Evolutionary conservation across 345 rosid genomes (phyloP).

Genomic region (Acer saccharum): DNA sequence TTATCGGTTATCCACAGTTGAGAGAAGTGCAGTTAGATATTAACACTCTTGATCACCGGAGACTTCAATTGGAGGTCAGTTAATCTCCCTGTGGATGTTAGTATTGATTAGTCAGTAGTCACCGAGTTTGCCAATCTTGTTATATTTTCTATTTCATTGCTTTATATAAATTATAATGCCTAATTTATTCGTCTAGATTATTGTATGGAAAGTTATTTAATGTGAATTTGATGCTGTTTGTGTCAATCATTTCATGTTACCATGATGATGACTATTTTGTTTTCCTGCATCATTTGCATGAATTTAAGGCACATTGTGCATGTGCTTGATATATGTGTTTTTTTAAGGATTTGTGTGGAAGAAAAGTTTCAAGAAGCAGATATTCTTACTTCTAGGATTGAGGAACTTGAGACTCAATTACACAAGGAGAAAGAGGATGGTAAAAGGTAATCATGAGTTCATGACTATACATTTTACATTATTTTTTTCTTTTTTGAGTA

Average conservation of each 20-base stretch:
- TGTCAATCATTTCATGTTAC: not conserved
- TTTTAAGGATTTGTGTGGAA: conserved; percentile 48
- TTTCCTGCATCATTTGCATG: not conserved
- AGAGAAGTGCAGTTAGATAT: conserved; percentile 58
- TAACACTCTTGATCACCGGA: conserved; percentile 48
- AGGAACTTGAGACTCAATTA: conserved; percentile 73
- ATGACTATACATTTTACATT: not conserved
- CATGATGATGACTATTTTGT: conserved; percentile 4
- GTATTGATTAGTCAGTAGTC: not conserved
- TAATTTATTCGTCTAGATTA: not conserved
- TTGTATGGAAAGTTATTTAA: not conserved
- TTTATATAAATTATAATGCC: not conserved
- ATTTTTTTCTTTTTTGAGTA: not conserved
- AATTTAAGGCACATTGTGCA: conserved; percentile 2
- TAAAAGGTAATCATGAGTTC: conserved; percentile 50
- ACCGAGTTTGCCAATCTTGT: not conserved
- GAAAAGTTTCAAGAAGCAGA: conserved; percentile 72
- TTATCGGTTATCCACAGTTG: conserved; percentile 46
- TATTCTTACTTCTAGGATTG: conserved; percentile 63
- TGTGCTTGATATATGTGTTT: conserved; percentile 18
- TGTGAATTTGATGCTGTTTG: not conserved
- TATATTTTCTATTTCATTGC: not conserved
- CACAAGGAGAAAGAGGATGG: conserved; percentile 74
- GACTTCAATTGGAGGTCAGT: conserved; percentile 61
- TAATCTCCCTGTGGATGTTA: conserved; percentile 23